Evolutionary conservation across 2,329 filamentous ascomycete species (phyloP).

Genomic region (Zalaria sp.): DNA sequence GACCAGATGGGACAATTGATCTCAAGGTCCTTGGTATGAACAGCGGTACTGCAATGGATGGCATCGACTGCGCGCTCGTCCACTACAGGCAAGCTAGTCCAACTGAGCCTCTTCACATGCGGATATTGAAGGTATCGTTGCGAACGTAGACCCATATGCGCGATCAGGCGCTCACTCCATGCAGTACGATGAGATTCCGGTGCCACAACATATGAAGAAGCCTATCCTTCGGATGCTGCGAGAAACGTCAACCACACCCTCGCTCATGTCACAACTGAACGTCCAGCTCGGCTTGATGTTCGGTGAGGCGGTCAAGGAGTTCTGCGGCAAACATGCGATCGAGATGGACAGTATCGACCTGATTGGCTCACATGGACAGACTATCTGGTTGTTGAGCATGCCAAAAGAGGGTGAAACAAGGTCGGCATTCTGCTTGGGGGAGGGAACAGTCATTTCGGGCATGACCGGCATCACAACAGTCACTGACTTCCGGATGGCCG

Average conservation of each 20-base stretch:
- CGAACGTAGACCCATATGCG: too few species aligned
- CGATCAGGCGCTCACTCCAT: too few species aligned
- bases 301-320: conserved; percentile 33
- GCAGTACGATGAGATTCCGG: too few species aligned
- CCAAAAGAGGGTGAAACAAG: conserved; percentile 29
- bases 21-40: too few species aligned
- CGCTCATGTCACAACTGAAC: conserved; percentile 39
- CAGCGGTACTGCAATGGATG: too few species aligned
- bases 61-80: too few species aligned
- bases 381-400: conserved; percentile 40
- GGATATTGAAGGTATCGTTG: too few species aligned
- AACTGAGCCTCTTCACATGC: too few species aligned
- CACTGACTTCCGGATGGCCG: conserved; percentile 40
- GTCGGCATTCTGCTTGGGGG: conserved; percentile 39
- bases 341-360: conserved; percentile 34
- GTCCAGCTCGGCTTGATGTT: conserved; percentile 42
- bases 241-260: conserved; percentile 25
- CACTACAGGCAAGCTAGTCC: too few species aligned
- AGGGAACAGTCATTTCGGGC: conserved; percentile 37
- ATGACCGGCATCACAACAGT: conserved; percentile 42
- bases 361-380: conserved; percentile 42
- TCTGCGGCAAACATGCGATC: conserved; percentile 31
- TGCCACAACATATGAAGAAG: too few species aligned
- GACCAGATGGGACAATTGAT: too few species aligned
- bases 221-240: too few species aligned